Base-by-base conservation (phyloP, 331 rosid species). In the Erythrophleum ivorense region DNA sequence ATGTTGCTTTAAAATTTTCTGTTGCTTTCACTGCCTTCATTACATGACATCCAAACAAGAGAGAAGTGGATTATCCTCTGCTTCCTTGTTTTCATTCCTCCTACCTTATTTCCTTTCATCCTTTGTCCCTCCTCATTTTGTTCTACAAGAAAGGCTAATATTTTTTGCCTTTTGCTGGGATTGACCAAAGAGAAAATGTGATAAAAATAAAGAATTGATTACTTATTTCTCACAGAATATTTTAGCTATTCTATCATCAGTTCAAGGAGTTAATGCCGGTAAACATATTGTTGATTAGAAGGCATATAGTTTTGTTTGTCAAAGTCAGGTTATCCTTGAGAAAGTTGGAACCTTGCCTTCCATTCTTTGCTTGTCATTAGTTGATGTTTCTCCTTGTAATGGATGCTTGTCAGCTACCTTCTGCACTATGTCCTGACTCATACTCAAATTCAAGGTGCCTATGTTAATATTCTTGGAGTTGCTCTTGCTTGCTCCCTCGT, bases 361-460 rank as follows among this genome's bases (percentile, higher is more conserved):
- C 66, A 54, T 62, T 70, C 74, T 63, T n/a, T 46, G 80, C 43
- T 76, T 79, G 77, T 81, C 78, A 79, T 80, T 88, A 77, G 89
- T 79, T 76, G 58, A 71, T 14, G 54, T 80, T 73, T 77, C 70
- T 76, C 83, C 54, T 78, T 82, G 76, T 74, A 75, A 84, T 70
- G 81, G 84, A 29, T 73, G 78, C 67, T 79, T 82, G 82, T 78
- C 94, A 96, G 99, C 77, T 94, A 86, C 87, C 99, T 96, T 77
- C 82, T 94, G 92, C 88, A 90, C 86, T 94, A 96, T 74, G 87
- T 89, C 79, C 88, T 94, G 79, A 86, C 81, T 60, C 90, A 91
- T 69, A 10, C 86, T 82, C 90, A 90, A 82, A 82, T 71, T 79
- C 88, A 91, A 83, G 93, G 85, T 66, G 81, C 83, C 85, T 62